Evolutionary conservation across 2,329 filamentous ascomycete genomes (phyloP), one percentile per base, ranked within the genome.

Genomic region (Neurospora sp.): DNA sequence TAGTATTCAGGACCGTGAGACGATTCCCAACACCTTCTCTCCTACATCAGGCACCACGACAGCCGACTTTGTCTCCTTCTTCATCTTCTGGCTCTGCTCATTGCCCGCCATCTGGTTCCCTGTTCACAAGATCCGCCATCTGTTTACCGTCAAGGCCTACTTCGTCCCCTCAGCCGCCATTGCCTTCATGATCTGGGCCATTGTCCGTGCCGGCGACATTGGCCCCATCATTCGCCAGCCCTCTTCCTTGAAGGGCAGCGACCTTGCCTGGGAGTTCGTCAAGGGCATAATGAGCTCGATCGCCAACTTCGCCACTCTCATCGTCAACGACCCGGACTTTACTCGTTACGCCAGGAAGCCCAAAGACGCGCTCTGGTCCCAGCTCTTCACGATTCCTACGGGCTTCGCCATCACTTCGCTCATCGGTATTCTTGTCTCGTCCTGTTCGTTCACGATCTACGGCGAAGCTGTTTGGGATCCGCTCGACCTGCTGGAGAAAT

Each of bases 91-190:
- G 92, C 78, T 92, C 2, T 82, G 86, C 72, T 94, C 91, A 1
- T 83, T 97, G 1, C 93, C 93, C 0, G 92, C 92, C 23, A 90
- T 97, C 71, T 97, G 91, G 89, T 94, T 96, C 74, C 93, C 92
- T 0, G 92, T 97, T 1, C 92, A 97, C 80, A 88, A 95, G 81
- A 89, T 97, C 76, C 89, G 93, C 66, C 93, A 97, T 78, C 83
- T 97, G 4, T 97, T 97, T 81, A 97, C 93, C 0, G 91, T 92
- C 77, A 97, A 97, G 82, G 89, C 94, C 0, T 91, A 89, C 77
- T 87, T 96, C 71, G 93, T 96, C 0, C 94, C 94, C 0, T 85
- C 86, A 43, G 93, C 92, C n/a, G 93, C 91, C 67, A 84, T 97
- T 67, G 88, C 91, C 15, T 96, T 96, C 79, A 91, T 97, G 79